Conservation (phyloP, 192 early-diverging fungal genomes). For the Polychytrium aggregatum region DNA sequence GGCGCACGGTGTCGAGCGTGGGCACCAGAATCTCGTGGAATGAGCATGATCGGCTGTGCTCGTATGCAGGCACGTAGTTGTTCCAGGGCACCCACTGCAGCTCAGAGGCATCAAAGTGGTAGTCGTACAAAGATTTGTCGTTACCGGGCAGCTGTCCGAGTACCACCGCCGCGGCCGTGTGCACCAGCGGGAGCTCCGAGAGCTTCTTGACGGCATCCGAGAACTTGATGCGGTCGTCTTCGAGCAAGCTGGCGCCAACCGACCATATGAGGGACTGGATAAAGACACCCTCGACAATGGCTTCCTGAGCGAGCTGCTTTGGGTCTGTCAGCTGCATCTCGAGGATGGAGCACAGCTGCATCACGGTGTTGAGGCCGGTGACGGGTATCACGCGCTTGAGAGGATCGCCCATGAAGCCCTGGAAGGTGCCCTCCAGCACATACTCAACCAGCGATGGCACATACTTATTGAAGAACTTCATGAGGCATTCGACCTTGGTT, state of each 20-base stretch:
- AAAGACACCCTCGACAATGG: conserved; percentile 40
- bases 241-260: conserved; percentile 37
- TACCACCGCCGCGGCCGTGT: conserved; percentile 25
- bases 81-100: conserved; percentile 46
- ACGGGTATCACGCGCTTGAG: conserved; percentile 44
- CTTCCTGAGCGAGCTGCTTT: conserved; percentile 29
- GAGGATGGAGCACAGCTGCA: conserved; percentile 39
- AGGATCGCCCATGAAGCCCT: conserved; percentile 37
- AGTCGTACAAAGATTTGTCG: conserved; percentile 45
- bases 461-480: conserved; percentile 38
- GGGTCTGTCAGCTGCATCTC: conserved; percentile 39
- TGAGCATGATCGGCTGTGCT: conserved; percentile 29
- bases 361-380: conserved; percentile 33
- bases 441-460: conserved; percentile 33
- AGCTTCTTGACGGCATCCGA: conserved; percentile 50
- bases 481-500: conserved; percentile 36
- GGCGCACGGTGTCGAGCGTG: conserved; percentile 44
- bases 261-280: conserved; percentile 46
- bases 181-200: conserved; percentile 38
- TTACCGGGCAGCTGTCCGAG: conserved; percentile 45
- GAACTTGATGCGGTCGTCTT: conserved; percentile 45
- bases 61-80: conserved; percentile 42
- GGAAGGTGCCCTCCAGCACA: conserved; percentile 42
- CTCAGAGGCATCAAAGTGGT: conserved; percentile 39
- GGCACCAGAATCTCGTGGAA: conserved; percentile 50